phyloP scores from a whole-genome alignment of 2,329 filamentous ascomycete species.

The Aspergillus ibericus region DNA sequence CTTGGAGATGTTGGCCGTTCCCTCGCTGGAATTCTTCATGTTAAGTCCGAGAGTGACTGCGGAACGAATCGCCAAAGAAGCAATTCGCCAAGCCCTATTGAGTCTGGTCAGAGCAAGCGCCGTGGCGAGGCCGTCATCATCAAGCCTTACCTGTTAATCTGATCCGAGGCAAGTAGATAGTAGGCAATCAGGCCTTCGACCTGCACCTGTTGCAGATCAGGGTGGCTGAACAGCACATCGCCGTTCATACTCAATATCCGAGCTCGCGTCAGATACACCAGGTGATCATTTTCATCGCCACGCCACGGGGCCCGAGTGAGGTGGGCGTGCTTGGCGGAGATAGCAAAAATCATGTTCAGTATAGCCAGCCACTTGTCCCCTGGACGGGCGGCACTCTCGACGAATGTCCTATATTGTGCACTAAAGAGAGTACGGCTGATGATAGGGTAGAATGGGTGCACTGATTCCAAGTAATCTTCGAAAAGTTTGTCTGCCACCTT shows the following conservation, averaged over 20 bases:
- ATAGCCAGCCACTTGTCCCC: slow-evolving; percentile 47
- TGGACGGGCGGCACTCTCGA: slow-evolving; percentile 33
- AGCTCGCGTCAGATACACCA: slow-evolving; percentile 46
- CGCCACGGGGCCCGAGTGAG: slow-evolving; percentile 44
- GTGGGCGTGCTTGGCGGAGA: slow-evolving; percentile 45
- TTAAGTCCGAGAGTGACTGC: slow-evolving; percentile 47
- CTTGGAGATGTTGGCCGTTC: slow-evolving; percentile 41
- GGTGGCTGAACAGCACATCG: slow-evolving; percentile 44
- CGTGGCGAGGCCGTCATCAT: background rate
- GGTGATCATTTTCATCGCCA: slow-evolving; percentile 44
- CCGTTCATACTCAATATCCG: slow-evolving; percentile 45
- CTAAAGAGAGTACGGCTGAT: slow-evolving; percentile 43
- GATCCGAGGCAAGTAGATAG: slow-evolving; percentile 44
- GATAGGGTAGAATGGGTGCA: slow-evolving; percentile 48
- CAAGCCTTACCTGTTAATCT: slow-evolving; percentile 44
- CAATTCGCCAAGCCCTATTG: slow-evolving; percentile 44
- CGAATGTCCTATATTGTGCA: slow-evolving; percentile 43
- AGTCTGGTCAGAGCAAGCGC: background rate
- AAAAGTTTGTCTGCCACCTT: slow-evolving; percentile 44
- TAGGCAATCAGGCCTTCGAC: slow-evolving; percentile 46
- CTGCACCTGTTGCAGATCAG: slow-evolving; percentile 49
- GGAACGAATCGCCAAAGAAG: slow-evolving; percentile 44
- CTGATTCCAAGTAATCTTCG: slow-evolving; percentile 42
- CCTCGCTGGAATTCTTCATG: slow-evolving; percentile 43
- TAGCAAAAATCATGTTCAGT: slow-evolving; percentile 49